Conservation (phyloP, 345 rosid species). For the Microthlaspi erraticum region DNA sequence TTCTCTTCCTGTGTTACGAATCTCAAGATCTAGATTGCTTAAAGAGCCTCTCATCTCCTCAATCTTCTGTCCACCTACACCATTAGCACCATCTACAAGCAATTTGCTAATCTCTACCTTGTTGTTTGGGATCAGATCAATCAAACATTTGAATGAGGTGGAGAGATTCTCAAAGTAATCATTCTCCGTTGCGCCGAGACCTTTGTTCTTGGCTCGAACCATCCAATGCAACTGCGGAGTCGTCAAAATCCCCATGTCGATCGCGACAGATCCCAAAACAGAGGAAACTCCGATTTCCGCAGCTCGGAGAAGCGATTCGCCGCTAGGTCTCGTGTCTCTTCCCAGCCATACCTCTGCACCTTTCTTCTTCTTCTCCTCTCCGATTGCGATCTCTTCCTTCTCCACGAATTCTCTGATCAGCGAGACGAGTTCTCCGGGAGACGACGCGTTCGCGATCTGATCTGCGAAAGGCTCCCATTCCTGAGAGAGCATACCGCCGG, state of each 20-base stretch:
- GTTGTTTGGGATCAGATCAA: slow-evolving; percentile 61
- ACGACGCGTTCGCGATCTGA: slow-evolving; percentile 71
- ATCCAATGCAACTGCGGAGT: slow-evolving; percentile 97
- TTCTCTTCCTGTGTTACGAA: slow-evolving; percentile 75
- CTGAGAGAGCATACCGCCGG: slow-evolving; percentile 87
- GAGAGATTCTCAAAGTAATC: slow-evolving; percentile 83
- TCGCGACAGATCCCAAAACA: slow-evolving; percentile 60
- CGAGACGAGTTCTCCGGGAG: slow-evolving; percentile 58
- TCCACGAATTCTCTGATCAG: slow-evolving; percentile 63
- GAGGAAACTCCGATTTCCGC: slow-evolving; percentile 79
- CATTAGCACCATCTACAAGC: slow-evolving; percentile 91
- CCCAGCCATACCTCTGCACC: slow-evolving; percentile 72
- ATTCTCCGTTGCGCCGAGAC: slow-evolving; percentile 63
- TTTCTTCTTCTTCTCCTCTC: slow-evolving; percentile 33
- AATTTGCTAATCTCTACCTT: slow-evolving; percentile 46
- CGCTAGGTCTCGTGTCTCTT: slow-evolving; percentile 97
- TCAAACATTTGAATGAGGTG: slow-evolving; percentile 69
- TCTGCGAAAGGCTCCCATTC: slow-evolving; percentile 98
- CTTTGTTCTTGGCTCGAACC: slow-evolving; percentile 86
- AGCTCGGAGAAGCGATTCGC: slow-evolving; percentile 81
- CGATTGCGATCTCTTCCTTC: slow-evolving; percentile 64
- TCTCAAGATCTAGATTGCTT: slow-evolving; percentile 60
- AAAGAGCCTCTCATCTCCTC: slow-evolving; percentile 58
- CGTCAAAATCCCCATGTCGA: slow-evolving; percentile 81
- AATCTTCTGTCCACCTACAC: slow-evolving; percentile 87